A percentile compares a stretch with the other conserved stretches of the same genome.
Conservation (phyloP, 805 yeast species). For the Wickerhamomyces queroliae region DNA sequence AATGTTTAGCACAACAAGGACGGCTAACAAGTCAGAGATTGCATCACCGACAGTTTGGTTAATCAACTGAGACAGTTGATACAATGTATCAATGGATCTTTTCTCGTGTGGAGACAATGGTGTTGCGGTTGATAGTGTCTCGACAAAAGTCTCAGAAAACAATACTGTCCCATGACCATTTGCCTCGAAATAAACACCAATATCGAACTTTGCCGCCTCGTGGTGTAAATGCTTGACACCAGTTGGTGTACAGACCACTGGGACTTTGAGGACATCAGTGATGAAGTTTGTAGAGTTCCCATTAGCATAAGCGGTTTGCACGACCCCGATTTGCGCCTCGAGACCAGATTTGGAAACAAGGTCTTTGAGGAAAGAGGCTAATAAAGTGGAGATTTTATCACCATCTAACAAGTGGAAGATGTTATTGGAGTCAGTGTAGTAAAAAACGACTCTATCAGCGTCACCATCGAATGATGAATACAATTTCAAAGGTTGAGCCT, state of each 20-base stretch:
- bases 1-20: constrained; percentile 55
- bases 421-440: constrained; percentile 36
- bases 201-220: constrained; percentile 75
- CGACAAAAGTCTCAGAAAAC: constrained; percentile 52
- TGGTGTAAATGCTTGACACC: constrained; percentile 97
- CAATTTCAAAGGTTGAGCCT: constrained; percentile 39
- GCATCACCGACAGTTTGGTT: constrained; percentile 99
- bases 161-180: constrained; percentile 98
- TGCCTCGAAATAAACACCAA: constrained; percentile 96
- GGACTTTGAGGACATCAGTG: constrained; percentile 52
- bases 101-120: constrained; percentile 38
- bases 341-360: constrained; percentile 40
- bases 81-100: constrained; percentile 47
- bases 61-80: constrained; percentile 62
- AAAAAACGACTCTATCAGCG: constrained; percentile 91
- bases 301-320: constrained; percentile 97
- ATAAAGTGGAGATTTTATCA: constrained; percentile 84
- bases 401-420: constrained; percentile 74
- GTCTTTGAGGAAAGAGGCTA: constrained; percentile 61
- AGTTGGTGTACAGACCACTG: constrained; percentile 86
- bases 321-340: constrained; percentile 59
- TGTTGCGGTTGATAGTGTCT: constrained; percentile 29
- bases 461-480: constrained; percentile 94
- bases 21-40: constrained; percentile 81
- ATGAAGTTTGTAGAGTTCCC: constrained; percentile 82